These are phyloP conservation scores for Arabidopsis thaliana DNA, from an alignment of 345 rosid species.

Conservation along the genomic window DNA sequence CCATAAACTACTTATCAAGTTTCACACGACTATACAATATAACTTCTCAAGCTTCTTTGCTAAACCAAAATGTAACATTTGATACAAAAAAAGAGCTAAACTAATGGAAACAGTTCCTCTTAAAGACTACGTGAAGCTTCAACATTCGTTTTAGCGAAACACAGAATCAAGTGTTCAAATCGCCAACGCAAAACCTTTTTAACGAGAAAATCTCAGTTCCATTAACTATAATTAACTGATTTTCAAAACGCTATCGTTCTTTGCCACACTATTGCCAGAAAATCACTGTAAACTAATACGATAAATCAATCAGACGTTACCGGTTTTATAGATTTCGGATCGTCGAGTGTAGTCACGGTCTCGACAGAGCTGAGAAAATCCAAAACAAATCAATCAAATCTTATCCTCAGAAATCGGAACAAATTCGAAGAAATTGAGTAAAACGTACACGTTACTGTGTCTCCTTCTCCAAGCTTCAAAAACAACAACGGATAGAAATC, in stretches of 20 bases:
- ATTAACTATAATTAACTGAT: neutral
- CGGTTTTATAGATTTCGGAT: conserved; percentile 77
- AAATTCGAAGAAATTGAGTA: conserved; percentile 6
- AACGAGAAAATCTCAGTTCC: neutral
- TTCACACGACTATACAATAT: conserved; percentile 1
- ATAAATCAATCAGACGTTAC: conserved; percentile 42
- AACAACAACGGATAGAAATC: conserved; percentile 51
- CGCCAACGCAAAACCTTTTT: neutral
- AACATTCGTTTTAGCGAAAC: neutral
- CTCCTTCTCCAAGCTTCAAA: conserved; percentile 73
- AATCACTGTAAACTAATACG: neutral
- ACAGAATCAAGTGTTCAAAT: conserved; percentile 1
- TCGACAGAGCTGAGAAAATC: conserved; percentile 59
- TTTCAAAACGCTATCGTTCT: neutral
- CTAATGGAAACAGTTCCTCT: neutral
- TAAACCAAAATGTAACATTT: neutral
- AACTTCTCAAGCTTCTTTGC: conserved; percentile 1
- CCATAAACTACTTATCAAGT: neutral
- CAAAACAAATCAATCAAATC: neutral
- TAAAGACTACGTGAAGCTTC: conserved; percentile 1
- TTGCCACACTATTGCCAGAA: conserved; percentile 14
- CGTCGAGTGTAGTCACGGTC: conserved; percentile 67
- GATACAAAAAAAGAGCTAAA: neutral
- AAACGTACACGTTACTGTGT: conserved; percentile 60
- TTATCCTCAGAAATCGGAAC: neutral